Base-by-base conservation (phyloP, 2,329 filamentous ascomycete genomes). In the Monosporascus ibericus region DNA sequence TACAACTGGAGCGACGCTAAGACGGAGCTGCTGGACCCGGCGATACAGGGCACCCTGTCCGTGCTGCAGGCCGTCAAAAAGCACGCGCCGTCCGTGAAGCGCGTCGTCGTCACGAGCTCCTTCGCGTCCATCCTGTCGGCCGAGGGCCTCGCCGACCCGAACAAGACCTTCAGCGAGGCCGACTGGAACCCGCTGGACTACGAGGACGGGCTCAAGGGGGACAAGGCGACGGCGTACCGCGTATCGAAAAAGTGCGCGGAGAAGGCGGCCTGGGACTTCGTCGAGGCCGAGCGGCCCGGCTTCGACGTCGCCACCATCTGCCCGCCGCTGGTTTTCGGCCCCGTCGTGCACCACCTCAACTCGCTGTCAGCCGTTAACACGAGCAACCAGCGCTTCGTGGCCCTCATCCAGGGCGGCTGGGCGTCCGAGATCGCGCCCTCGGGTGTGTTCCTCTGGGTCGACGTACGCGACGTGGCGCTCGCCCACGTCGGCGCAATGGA, bases 61-160 rank as follows among this genome's bases (percentile, higher is more conserved):
- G 82, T 94, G 51, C 84, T 89, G 37, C 79, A 85, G 58, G 84
- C 88, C 18, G 77, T 92, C 56, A 83, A 86, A 62, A 73, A 75
- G 55, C 58, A 80, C 65, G 64, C 78, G 1, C 79, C 78, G 0
- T 58, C 58, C 6, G 87, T 95, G 49, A 89, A 85, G 71, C 80
- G 85, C 54, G 86, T 95, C 15, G 84, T 87, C 52, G 67, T 85
- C 47, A 82, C 79, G 17, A 78, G 75, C 38, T 81, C 78, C 36
- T 81, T 82, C 64, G 79, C 79, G 20, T 71, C 78, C 55, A 74
- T 82, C 58, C 46, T 81, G 17, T 64, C 74, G 55, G 68, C 70
- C 39, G 57, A 62, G 17, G 64, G 66, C 46, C 53, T 74, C 9
- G 48, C 49, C 3, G 70, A 79, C 63, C 66, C 74, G 0, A 55